Evolutionary conservation across 352 stramenopile genomes (phyloP).

Genomic region (Pythium aristosporum): DNA sequence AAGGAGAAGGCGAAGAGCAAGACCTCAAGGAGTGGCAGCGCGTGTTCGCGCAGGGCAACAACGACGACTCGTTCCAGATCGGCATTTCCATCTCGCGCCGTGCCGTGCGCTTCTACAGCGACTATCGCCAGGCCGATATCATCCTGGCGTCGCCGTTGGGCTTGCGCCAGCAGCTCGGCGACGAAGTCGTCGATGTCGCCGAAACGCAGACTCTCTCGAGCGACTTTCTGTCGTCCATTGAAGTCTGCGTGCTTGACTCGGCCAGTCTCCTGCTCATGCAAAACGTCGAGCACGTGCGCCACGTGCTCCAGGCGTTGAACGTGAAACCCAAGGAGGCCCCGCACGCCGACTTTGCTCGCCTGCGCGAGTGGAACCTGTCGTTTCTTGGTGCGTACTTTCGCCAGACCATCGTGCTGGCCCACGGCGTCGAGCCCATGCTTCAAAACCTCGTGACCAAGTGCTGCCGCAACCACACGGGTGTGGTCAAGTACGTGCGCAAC

Average conservation of each 20-base stretch:
- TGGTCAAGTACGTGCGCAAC: constrained; percentile 54
- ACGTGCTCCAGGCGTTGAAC: constrained; percentile 61
- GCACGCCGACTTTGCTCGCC: constrained; percentile 67
- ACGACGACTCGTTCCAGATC: constrained; percentile 82
- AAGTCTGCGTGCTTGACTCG: constrained; percentile 81
- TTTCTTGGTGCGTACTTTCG: constrained; percentile 70
- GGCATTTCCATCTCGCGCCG: constrained; percentile 70
- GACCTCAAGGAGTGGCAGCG: constrained; percentile 70
- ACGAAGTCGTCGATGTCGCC: constrained; percentile 45
- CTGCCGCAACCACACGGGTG: constrained; percentile 54
- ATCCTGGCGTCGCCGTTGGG: constrained; percentile 73
- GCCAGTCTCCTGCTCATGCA: constrained; percentile 79
- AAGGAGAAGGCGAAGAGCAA: constrained; percentile 19
- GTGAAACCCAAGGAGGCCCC: constrained; percentile 66
- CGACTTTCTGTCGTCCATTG: constrained; percentile 73
- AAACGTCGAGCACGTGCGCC: constrained; percentile 75
- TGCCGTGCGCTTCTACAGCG: constrained; percentile 72
- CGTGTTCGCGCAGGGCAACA: constrained; percentile 71
- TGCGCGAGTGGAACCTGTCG: constrained; percentile 73
- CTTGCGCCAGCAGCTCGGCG: constrained; percentile 67
- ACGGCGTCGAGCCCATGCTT: constrained; percentile 57
- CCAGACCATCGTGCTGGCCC: constrained; percentile 70
- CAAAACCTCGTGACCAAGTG: constrained; percentile 59
- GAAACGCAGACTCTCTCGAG: constrained; percentile 49
- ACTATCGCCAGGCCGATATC: constrained; percentile 72